A percentile compares a stretch with the other conserved stretches of the same genome.
Evolutionary conservation across 106 monocot genomes (phyloP).

Genomic region (Dendrobium chrysotoxum): DNA sequence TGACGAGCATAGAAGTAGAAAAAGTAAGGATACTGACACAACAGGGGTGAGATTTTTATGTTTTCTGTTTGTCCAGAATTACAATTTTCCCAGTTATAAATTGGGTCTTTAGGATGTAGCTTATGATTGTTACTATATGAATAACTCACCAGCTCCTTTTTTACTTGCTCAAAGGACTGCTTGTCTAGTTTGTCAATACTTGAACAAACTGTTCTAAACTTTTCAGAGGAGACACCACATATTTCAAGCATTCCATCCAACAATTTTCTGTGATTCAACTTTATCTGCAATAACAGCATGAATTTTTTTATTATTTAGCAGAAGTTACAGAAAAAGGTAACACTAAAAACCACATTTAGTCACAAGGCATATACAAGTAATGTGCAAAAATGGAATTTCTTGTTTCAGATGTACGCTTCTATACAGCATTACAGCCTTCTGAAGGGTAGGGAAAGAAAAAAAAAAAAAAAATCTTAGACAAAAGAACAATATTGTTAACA

Average conservation of each 20-base stretch:
- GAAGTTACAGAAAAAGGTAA: background rate
- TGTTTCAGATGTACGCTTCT: too few relatives aligned
- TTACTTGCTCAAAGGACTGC: constrained; percentile 88
- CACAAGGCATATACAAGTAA: background rate
- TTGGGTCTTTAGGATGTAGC: background rate
- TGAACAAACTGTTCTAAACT: constrained; percentile 97
- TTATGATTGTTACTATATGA: background rate
- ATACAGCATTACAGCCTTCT: too few relatives aligned
- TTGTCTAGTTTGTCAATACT: constrained; percentile 99
- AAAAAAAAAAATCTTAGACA: too few relatives aligned
- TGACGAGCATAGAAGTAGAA: background rate
- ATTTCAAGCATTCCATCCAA: constrained; percentile 97
- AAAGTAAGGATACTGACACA: background rate
- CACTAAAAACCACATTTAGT: background rate
- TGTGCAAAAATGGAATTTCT: too few relatives aligned
- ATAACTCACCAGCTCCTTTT: constrained; percentile 79
- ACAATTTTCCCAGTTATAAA: too few relatives aligned
- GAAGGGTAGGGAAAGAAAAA: too few relatives aligned
- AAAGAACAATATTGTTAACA: background rate
- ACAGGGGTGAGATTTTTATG: background rate
- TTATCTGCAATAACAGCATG: constrained; percentile 52
- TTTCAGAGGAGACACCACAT: constrained; percentile 90
- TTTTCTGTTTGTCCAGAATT: background rate
- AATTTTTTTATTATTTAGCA: background rate
- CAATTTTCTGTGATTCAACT: constrained; percentile 89